Percentiles rank a stretch among this genome's conserved stretches.
Evolutionary conservation across 129 eudicot species (phyloP).

Genomic region (Deinandra increscens): DNA sequence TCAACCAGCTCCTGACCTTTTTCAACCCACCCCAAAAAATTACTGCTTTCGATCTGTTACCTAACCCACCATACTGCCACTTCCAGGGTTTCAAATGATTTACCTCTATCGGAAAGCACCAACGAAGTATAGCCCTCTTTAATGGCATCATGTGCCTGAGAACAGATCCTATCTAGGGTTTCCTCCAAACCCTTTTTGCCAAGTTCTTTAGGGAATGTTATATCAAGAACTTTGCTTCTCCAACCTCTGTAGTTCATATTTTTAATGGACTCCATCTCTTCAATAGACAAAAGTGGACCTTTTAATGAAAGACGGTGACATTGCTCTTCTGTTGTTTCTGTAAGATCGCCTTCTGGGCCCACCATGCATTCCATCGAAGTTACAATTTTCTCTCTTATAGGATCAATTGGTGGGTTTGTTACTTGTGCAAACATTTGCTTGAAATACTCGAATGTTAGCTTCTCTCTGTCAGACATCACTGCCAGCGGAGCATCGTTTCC

Average conservation of each 20-base stretch:
- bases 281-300: conserved; percentile 87
- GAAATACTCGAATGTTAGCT: conserved; percentile 88
- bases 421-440: conserved; percentile 99
- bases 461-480: conserved; percentile 95
- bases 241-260: conserved; percentile 94
- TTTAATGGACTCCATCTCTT: conserved; percentile 91
- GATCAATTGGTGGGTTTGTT: conserved; percentile 98
- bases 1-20: background rate
- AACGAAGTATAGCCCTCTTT: conserved; percentile 81
- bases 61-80: background rate
- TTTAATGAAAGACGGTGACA: conserved; percentile 92
- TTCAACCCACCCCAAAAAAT: background rate
- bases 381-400: conserved; percentile 95
- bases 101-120: conserved; percentile 98
- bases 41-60: background rate
- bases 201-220: conserved; percentile 65
- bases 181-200: conserved; percentile 90
- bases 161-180: conserved; percentile 81
- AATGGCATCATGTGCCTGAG: conserved; percentile 79
- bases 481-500: conserved; percentile 99
- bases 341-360: conserved; percentile 98
- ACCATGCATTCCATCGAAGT: conserved; percentile 99
- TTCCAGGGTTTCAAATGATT: background rate
- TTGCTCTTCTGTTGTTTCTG: conserved; percentile 93
- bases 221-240: conserved; percentile 94